phyloP scores from a whole-genome alignment of 257 asterid species.

The Asclepias syriaca region DNA sequence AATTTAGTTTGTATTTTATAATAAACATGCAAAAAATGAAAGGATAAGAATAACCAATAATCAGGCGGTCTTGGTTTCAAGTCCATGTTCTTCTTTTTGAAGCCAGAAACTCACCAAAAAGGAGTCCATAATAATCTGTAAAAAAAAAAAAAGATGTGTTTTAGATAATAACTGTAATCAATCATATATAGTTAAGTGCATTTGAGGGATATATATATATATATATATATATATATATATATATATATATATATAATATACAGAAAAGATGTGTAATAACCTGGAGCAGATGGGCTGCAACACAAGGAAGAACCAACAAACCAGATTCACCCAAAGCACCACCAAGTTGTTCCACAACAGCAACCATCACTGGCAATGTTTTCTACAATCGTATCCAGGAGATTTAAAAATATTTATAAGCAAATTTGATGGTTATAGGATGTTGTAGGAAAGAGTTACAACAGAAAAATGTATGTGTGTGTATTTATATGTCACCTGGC shows the following conservation, averaged over 20 bases:
- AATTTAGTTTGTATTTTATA: no score
- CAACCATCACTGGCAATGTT: slow-evolving; percentile 93
- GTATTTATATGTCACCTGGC: slow-evolving; percentile 56
- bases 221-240: no score
- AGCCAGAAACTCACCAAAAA: slow-evolving; percentile 67
- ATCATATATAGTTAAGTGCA: neutral
- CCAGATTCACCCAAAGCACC: slow-evolving; percentile 91
- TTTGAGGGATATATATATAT: no score
- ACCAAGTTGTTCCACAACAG: slow-evolving; percentile 98
- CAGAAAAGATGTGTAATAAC: slow-evolving; percentile 20
- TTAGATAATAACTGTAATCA: neutral
- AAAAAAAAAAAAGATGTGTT: neutral
- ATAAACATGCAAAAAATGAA: no score
- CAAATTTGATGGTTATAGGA: neutral
- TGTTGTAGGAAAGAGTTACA: neutral
- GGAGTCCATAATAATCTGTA: slow-evolving; percentile 80
- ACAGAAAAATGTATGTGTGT: neutral
- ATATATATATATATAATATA: no score
- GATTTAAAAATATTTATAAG: neutral
- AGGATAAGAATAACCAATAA: neutral
- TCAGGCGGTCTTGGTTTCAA: slow-evolving; percentile 40
- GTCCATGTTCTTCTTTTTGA: slow-evolving; percentile 28
- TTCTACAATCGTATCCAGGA: slow-evolving; percentile 39
- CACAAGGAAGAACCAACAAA: slow-evolving; percentile 85
- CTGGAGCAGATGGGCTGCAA: slow-evolving; percentile 95